Conservation (phyloP, 179 eudicot genomes). For the Drosera spatulata region DNA sequence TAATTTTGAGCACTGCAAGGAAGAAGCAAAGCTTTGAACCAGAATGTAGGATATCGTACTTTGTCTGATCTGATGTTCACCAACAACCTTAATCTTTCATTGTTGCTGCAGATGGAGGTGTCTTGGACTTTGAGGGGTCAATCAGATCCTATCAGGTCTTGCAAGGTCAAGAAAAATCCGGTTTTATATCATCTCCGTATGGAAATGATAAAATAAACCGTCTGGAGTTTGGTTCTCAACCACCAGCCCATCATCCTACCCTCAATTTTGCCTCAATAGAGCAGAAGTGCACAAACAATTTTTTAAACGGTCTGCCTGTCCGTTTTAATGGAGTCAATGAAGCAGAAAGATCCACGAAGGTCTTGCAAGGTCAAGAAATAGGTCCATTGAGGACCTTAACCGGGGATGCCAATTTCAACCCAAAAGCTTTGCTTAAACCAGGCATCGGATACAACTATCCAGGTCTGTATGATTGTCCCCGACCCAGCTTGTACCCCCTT, state of each 20-base stretch:
- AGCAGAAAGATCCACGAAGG: slow-evolving; percentile 65
- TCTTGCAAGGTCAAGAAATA: slow-evolving; percentile 99
- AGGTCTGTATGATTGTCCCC: slow-evolving; percentile 29
- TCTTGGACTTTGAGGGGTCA: slow-evolving; percentile 74
- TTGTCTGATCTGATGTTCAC: not conserved
- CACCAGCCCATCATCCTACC: slow-evolving; percentile 22
- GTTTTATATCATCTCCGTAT: slow-evolving; percentile 48
- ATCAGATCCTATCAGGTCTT: slow-evolving; percentile 90
- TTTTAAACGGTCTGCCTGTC: slow-evolving; percentile 31
- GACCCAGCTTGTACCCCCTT: slow-evolving; percentile 51
- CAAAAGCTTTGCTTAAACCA: slow-evolving; percentile 34
- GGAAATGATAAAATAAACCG: slow-evolving; percentile 41
- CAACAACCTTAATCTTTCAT: slow-evolving; percentile 2
- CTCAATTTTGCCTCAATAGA: slow-evolving; percentile 20
- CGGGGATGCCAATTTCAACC: slow-evolving; percentile 33
- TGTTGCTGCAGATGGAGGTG: slow-evolving; percentile 35
- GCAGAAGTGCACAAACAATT: slow-evolving; percentile 20
- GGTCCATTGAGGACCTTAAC: slow-evolving; percentile 60
- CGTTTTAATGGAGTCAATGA: slow-evolving; percentile 52
- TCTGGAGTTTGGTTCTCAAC: slow-evolving; percentile 32
- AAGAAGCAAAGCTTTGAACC: no score
- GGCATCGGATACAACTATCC: slow-evolving; percentile 28
- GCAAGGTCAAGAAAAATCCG: slow-evolving; percentile 98
- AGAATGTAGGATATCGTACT: not conserved
- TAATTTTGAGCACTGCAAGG: not conserved